Evolutionary conservation across 1,284 basidiomycete species (phyloP).

Genomic region (Cryptococcus maquisensis): DNA sequence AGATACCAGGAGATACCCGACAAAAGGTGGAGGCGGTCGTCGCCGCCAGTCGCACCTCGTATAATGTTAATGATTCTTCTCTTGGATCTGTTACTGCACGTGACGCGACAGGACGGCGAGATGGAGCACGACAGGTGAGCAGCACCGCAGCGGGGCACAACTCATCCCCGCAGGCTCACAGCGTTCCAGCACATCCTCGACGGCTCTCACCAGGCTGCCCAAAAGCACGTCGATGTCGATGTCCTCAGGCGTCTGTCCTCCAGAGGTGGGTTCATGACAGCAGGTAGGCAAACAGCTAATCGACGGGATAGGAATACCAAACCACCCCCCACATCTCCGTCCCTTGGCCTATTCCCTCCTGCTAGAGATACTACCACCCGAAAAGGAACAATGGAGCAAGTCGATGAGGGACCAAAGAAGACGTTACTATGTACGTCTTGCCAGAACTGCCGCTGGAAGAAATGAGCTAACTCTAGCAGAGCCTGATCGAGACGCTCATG

Average conservation of each 20-base stretch:
- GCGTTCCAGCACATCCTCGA: slow-evolving; percentile 45
- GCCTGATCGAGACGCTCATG: slow-evolving; percentile 28
- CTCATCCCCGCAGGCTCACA: slow-evolving; percentile 24
- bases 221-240: slow-evolving; percentile 34
- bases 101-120: too few species aligned
- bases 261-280: slow-evolving; percentile 30
- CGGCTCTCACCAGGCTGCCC: slow-evolving; percentile 26
- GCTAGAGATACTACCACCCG: slow-evolving; percentile 31
- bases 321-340: slow-evolving; percentile 41
- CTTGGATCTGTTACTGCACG: too few species aligned
- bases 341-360: slow-evolving; percentile 44
- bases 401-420: slow-evolving; percentile 18
- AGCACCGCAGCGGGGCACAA: too few species aligned
- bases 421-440: slow-evolving; percentile 35
- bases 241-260: slow-evolving; percentile 37
- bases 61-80: too few species aligned
- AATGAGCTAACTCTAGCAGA: slow-evolving; percentile 16
- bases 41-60: too few species aligned
- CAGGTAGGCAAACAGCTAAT: too few species aligned
- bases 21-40: too few species aligned
- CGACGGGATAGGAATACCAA: slow-evolving; percentile 39
- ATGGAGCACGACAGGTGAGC: too few species aligned
- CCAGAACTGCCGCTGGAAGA: background rate
- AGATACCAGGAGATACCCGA: too few species aligned
- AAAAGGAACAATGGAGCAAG: slow-evolving; percentile 40